These are phyloP conservation scores for Bipolaris bicolor DNA, from an alignment of 2,329 filamentous ascomycete species.

Conservation along the genomic window DNA sequence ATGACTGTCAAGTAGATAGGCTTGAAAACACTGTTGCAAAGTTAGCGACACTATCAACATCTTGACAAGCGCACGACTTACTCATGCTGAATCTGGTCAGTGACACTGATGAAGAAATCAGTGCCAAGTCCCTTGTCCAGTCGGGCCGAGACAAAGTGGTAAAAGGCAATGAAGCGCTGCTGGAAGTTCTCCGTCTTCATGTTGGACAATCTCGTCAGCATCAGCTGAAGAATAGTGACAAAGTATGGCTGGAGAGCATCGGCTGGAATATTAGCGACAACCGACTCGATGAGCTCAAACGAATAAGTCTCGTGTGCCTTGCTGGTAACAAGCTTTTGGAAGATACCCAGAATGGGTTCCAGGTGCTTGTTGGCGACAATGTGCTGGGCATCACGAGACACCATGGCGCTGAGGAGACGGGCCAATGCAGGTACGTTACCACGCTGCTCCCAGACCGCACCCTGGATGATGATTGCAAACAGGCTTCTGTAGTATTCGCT, in stretches of 20 bases:
- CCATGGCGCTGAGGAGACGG: constrained; percentile 81
- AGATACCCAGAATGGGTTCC: constrained; percentile 89
- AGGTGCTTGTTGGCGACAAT: constrained; percentile 82
- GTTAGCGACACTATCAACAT: constrained; percentile 23
- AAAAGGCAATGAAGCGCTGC: constrained; percentile 89
- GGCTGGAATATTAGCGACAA: constrained; percentile 75
- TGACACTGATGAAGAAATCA: constrained; percentile 86
- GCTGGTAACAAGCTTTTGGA: constrained; percentile 82
- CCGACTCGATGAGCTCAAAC: constrained; percentile 86
- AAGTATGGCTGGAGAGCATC: constrained; percentile 80
- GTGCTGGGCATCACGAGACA: constrained; percentile 74
- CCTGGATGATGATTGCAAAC: constrained; percentile 77
- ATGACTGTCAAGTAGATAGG: constrained; percentile 87
- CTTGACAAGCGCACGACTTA: constrained; percentile 41
- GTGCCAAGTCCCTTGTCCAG: constrained; percentile 83
- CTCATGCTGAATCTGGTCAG: constrained; percentile 79
- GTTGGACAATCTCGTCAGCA: constrained; percentile 74
- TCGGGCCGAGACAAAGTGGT: constrained; percentile 84
- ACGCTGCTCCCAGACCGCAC: constrained; percentile 86
- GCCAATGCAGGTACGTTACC: constrained; percentile 93
- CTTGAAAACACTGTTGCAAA: constrained; percentile 68
- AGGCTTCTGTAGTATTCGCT: constrained; percentile 82
- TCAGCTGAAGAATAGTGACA: constrained; percentile 76
- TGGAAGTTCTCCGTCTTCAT: constrained; percentile 84
- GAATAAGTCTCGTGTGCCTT: constrained; percentile 86